Conservation (phyloP, 192 early-diverging fungal genomes). For the Backusella psychrophila region DNA sequence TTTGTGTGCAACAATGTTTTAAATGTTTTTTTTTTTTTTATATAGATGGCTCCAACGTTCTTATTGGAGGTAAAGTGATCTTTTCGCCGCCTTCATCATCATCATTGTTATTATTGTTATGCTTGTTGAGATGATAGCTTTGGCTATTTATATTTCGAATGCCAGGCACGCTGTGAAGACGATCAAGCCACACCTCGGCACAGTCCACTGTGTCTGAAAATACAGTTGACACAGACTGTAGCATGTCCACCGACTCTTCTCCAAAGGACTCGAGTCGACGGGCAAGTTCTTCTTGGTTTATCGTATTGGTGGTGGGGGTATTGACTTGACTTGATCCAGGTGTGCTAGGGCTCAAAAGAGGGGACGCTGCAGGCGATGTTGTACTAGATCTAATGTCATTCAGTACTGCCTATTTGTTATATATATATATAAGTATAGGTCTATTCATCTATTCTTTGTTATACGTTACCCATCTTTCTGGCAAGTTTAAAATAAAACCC, state of each 20-base stretch:
- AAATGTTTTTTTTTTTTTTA: conserved; percentile 5
- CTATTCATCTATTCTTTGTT: background rate
- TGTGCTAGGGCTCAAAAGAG: conserved; percentile 10
- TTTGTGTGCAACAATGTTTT: background rate
- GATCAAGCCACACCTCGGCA: conserved; percentile 64
- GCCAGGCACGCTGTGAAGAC: conserved; percentile 32
- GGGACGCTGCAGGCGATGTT: conserved; percentile 31
- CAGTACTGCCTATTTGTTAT: conserved; percentile 20
- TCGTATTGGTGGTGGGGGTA: background rate
- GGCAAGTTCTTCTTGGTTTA: conserved; percentile 50
- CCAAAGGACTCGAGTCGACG: conserved; percentile 66
- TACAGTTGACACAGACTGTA: conserved; percentile 59
- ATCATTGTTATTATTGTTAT: background rate
- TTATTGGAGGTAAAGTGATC: conserved; percentile 16
- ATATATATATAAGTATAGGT: background rate
- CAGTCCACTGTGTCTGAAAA: conserved; percentile 67
- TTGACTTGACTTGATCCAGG: background rate
- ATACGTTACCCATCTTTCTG: conserved; percentile 64
- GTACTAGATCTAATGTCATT: conserved; percentile 39
- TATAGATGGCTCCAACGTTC: background rate
- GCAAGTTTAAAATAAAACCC: conserved; percentile 80
- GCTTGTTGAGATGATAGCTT: background rate
- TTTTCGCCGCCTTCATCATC: background rate
- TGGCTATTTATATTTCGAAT: background rate
- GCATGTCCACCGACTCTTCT: conserved; percentile 66